Base-by-base conservation (phyloP, 176 grass and related monocot genomes). In the Rhipidocladum racemiflorum region DNA sequence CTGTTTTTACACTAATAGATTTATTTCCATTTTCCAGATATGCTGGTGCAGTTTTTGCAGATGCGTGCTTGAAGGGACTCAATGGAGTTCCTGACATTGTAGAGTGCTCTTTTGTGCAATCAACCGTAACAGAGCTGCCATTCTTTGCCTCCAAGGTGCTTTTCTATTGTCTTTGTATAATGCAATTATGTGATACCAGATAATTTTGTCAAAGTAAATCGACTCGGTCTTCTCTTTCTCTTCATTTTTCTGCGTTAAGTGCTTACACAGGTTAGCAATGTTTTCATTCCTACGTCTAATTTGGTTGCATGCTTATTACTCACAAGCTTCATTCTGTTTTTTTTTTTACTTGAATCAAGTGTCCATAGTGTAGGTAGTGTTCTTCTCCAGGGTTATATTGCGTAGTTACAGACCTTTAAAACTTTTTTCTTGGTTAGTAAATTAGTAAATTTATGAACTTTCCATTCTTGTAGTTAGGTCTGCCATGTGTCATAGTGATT, bases 41-140 rank as follows among this genome's bases (percentile, higher is more conserved):
- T 81, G 92, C 96, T 86, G 91, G 92, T 81, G 92, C 96, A 14
- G 86, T 99, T 67, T 99, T 99, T 85, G 96, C 90, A 68, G 96
- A 99, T 93, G 92, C 96, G 32, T 99, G 96, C 83, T 93, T 99
- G 89, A 99, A 93, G 85, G 96, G 96, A 42, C 88, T 99, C 13
- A 99, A 95, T 66, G 92, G 96, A 8, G 96, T 88, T 76, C 92
- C 92, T 15, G 91, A 93, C 46, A 53, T 99, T 81, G 80, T 99
- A 42, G 92, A 99, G 74, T 99, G 91, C 75, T 90, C 92, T 80
- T 99, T 90, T 84, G 96, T 99, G 79, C 96, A 99, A 79, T 99
- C 96, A 76, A 93, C 88, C 0, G 77, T 99, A 53, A 91, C 96
- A 7, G 91, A 91, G 76, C 83, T 99, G 66, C 96, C 96, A 32